These are phyloP conservation scores for Glonium stellatum DNA, from an alignment of 495 filamentous ascomycete species.

Conservation along the genomic window DNA sequence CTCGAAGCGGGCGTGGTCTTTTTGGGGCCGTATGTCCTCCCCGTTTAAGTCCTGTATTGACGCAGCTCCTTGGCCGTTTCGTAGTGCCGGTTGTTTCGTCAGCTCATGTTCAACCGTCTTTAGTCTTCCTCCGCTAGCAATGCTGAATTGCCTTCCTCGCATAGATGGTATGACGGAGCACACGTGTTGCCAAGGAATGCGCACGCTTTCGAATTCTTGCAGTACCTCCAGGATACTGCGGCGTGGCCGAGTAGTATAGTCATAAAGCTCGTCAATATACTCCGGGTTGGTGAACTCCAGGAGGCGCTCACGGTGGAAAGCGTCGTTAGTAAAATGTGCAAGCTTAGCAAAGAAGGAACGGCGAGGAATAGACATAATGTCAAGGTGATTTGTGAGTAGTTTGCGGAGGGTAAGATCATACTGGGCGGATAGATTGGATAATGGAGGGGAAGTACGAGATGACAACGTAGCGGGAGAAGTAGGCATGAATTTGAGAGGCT, in stretches of 20 bases:
- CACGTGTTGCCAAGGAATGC: slow-evolving; percentile 67
- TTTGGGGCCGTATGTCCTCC: neutral
- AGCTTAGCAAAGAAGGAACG: slow-evolving; percentile 75
- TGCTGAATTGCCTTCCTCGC: slow-evolving; percentile 77
- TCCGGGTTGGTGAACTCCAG: slow-evolving; percentile 70
- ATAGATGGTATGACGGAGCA: slow-evolving; percentile 67
- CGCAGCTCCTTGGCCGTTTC: neutral
- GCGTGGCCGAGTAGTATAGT: slow-evolving; percentile 89
- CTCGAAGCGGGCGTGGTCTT: slow-evolving; percentile 51
- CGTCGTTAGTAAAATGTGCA: slow-evolving; percentile 63
- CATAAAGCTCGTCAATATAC: slow-evolving; percentile 83
- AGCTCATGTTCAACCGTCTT: slow-evolving; percentile 27
- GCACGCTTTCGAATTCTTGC: slow-evolving; percentile 78
- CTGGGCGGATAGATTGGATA: slow-evolving; percentile 29
- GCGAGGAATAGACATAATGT: slow-evolving; percentile 81
- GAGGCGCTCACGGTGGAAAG: slow-evolving; percentile 71
- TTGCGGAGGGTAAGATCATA: slow-evolving; percentile 57
- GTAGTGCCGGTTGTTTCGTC: neutral
- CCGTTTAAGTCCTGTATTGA: neutral
- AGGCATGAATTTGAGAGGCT: slow-evolving; percentile 46
- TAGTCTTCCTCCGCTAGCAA: slow-evolving; percentile 63
- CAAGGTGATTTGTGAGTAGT: slow-evolving; percentile 73
- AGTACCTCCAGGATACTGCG: slow-evolving; percentile 87
- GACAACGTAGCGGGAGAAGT: slow-evolving; percentile 21
- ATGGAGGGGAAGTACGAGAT: slow-evolving; percentile 38